These are phyloP conservation scores for Penicillium sclerotigenum DNA, from an alignment of 2,329 filamentous ascomycete genomes.

Conservation along the genomic window DNA sequence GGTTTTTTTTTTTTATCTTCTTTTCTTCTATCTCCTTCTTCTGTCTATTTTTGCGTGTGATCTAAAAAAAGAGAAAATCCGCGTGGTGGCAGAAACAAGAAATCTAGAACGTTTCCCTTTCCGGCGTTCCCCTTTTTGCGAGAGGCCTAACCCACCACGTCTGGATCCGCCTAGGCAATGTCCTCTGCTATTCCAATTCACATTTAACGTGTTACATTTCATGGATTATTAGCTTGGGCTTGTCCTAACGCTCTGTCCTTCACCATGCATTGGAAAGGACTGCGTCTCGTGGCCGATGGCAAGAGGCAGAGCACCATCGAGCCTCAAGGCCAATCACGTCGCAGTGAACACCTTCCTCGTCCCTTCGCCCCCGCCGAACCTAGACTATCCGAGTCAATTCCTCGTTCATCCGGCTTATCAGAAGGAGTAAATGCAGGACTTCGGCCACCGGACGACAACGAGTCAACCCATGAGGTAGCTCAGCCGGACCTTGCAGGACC, in stretches of 20 bases:
- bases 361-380: conserved; percentile 31
- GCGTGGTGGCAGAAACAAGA: conserved; percentile 2
- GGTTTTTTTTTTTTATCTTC: neutral
- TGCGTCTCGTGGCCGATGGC: conserved; percentile 36
- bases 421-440: conserved; percentile 15
- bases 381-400: conserved; percentile 36
- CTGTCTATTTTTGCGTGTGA: neutral
- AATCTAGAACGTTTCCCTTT: conserved; percentile 13
- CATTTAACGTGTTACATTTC: neutral
- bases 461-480: conserved; percentile 14
- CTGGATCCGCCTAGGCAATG: conserved; percentile 23
- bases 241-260: conserved; percentile 12
- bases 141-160: conserved; percentile 26
- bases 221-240: conserved; percentile 4
- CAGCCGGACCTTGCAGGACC: conserved; percentile 17
- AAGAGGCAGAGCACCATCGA: conserved; percentile 37
- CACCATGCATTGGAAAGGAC: conserved; percentile 42
- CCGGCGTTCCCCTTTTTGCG: conserved; percentile 27
- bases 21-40: neutral
- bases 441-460: conserved; percentile 12
- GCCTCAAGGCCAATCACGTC: conserved; percentile 29
- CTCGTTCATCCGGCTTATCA: conserved; percentile 25
- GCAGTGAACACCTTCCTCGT: conserved; percentile 39
- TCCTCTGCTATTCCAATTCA: conserved; percentile 2
- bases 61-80: neutral